A percentile compares a stretch with the other conserved stretches of the same genome.
Evolutionary conservation across 331 rosid species (phyloP).

Genomic region (Phaseolus coccineus): DNA sequence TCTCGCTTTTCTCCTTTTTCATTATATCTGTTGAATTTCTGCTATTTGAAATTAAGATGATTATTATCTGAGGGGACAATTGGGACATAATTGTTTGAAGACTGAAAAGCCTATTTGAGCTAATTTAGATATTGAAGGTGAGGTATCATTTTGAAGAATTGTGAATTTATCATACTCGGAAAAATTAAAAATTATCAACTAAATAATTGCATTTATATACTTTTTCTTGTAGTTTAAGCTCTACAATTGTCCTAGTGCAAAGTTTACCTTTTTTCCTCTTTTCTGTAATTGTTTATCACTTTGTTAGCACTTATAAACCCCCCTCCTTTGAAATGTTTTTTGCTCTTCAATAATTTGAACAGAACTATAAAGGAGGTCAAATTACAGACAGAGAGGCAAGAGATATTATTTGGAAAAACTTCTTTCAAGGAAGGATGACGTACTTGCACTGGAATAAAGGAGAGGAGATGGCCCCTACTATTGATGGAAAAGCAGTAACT

Average conservation of each 20-base stretch:
- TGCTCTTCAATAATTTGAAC: slow-evolving; percentile 48
- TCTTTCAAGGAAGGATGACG: slow-evolving; percentile 71
- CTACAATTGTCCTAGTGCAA: neutral
- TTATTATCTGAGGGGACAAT: slow-evolving; percentile 24
- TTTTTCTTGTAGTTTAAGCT: slow-evolving; percentile 36
- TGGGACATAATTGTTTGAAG: slow-evolving; percentile 11
- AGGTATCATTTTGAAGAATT: slow-evolving; percentile 32
- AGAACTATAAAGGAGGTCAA: slow-evolving; percentile 72
- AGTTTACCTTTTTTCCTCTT: slow-evolving; percentile 13
- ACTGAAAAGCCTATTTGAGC: slow-evolving; percentile 36
- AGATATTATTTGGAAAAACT: slow-evolving; percentile 61
- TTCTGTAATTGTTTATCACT: neutral
- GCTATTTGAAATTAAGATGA: slow-evolving; percentile 33
- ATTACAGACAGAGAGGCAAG: slow-evolving; percentile 57
- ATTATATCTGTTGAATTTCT: slow-evolving; percentile 24
- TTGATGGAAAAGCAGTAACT: slow-evolving; percentile 66
- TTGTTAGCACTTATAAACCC: slow-evolving; percentile 27
- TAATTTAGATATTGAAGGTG: slow-evolving; percentile 20
- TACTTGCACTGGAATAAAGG: slow-evolving; percentile 83
- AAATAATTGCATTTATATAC: slow-evolving; percentile 2
- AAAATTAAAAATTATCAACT: slow-evolving; percentile 19
- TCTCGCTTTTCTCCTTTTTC: neutral
- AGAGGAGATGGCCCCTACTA: slow-evolving; percentile 83
- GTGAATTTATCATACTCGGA: slow-evolving; percentile 12
- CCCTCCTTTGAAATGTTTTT: slow-evolving; percentile 30